Base-by-base conservation (phyloP, 2,329 filamentous ascomycete genomes). In the Blastomyces gilchristii region DNA sequence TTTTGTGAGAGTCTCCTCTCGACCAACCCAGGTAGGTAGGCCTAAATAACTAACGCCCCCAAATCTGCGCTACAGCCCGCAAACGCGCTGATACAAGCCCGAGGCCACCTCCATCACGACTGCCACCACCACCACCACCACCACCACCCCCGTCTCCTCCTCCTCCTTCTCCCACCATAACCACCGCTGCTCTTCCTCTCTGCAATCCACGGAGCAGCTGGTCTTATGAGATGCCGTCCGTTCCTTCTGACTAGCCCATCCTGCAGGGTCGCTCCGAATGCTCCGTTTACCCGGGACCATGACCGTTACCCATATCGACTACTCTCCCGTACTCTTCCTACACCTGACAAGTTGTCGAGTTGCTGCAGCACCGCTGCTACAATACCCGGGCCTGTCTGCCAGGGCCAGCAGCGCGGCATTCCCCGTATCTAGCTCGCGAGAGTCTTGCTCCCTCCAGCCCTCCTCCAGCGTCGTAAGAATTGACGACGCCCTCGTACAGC, bases 241-340 rank as follows among this genome's bases (percentile, higher is more conserved):
- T 57, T n/a, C 37, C 18, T 37, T 59, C 57, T 59, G 41, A 25
- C 43, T 59, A 22, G 34, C 18, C 57, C 37, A 34, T 59, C 41
- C 18, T 12, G 12, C 41, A 34, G 14, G 22, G 39, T 16, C 57
- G 31, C 39, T 34, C 16, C 57, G 9, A 16, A 22, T 59, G 25
- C 41, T 49, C 57, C 41, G 11, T 45, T 22, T 58, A 2, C 37
- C 41, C 41, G 43, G 41, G 57, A 59, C 39, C n/a, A 47, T 59
- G 57, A n/a, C 25, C 34, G 7, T 34, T 34, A 16, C 25, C 57
- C 25, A 47, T 49, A 59, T 47, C 57, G 57, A n/a, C 56, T 39
- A 3, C 43, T 59, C 41, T 34, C 41, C 41, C 11, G 16, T 57
- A 37, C 41, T 59, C 43, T 28, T 45, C 41, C 6, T 18, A 47